These are phyloP conservation scores for Davidsoniella neocaledoniae DNA, from an alignment of 2,329 filamentous ascomycete species.

Conservation along the genomic window DNA sequence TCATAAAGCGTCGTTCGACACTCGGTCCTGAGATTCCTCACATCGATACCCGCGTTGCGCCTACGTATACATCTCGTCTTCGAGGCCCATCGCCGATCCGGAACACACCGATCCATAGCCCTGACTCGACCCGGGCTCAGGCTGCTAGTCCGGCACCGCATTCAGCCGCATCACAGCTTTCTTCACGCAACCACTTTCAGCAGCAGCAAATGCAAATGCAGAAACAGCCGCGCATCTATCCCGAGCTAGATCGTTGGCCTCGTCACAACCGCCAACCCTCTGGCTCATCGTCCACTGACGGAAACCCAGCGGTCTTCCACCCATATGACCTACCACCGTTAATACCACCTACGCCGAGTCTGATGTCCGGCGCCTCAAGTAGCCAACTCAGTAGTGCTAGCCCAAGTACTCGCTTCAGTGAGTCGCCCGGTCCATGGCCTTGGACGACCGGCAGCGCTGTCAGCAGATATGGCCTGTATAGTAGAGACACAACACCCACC, in stretches of 20 bases:
- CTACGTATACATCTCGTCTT: not conserved
- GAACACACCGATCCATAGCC: not conserved
- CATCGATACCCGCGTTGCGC: slow-evolving; percentile 6
- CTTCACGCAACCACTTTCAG: not conserved
- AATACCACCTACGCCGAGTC: slow-evolving; percentile 39
- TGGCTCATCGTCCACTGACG: not conserved
- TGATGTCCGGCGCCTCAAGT: slow-evolving; percentile 42
- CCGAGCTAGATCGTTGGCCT: slow-evolving; percentile 11
- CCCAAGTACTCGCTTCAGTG: slow-evolving; percentile 60
- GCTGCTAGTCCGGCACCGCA: not conserved
- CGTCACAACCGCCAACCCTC: slow-evolving; percentile 7
- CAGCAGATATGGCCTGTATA: slow-evolving; percentile 38
- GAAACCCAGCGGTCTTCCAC: not conserved
- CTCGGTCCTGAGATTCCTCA: slow-evolving; percentile 1
- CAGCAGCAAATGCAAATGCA: not conserved
- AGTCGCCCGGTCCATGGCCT: slow-evolving; percentile 41
- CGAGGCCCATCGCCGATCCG: not conserved
- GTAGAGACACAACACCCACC: slow-evolving; percentile 61
- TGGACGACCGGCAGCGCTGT: slow-evolving; percentile 7
- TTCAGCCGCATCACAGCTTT: not conserved
- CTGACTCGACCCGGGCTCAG: no score
- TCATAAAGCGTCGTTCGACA: slow-evolving; percentile 1
- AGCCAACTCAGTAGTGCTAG: slow-evolving; percentile 46
- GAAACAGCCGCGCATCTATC: slow-evolving; percentile 6
- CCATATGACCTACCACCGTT: not conserved